A percentile compares a stretch with the other conserved stretches of the same genome.
phyloP scores from a whole-genome alignment of 257 asterid species.

The Buddleja alternifolia region DNA sequence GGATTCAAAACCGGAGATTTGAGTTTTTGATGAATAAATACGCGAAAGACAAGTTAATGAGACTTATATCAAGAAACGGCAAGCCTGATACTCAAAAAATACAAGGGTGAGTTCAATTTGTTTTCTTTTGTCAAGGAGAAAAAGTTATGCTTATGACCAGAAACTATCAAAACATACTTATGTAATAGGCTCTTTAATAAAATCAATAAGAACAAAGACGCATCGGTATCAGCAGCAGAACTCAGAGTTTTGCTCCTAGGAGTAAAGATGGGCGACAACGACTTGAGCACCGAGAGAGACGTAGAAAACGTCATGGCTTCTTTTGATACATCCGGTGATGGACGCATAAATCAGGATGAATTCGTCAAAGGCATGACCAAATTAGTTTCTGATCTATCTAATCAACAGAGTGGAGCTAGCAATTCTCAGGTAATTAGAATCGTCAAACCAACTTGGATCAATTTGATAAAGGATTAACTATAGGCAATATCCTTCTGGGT shows the following conservation, averaged over 20 bases:
- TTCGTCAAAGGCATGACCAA: slow-evolving; percentile 49
- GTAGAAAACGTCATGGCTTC: slow-evolving; percentile 41
- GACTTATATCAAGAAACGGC: slow-evolving; percentile 48
- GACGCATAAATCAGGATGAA: slow-evolving; percentile 45
- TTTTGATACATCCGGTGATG: slow-evolving; percentile 52
- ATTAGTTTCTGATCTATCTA: slow-evolving; percentile 34
- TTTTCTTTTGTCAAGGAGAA: too few species aligned
- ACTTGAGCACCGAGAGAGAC: slow-evolving; percentile 36
- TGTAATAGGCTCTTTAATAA: slow-evolving; percentile 39
- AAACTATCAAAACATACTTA: too few species aligned
- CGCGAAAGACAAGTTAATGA: slow-evolving; percentile 49
- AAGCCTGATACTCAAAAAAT: slow-evolving; percentile 43
- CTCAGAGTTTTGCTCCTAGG: slow-evolving; percentile 49
- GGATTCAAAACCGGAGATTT: slow-evolving; percentile 54
- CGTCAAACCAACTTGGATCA: neutral
- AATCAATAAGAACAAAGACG: slow-evolving; percentile 34
- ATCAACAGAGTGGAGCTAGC: slow-evolving; percentile 13
- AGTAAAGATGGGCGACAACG: slow-evolving; percentile 39
- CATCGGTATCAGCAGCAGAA: slow-evolving; percentile 49
- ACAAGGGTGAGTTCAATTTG: slow-evolving; percentile 37
- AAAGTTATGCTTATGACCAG: too few species aligned
- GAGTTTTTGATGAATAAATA: slow-evolving; percentile 45
- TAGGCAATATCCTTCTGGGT: neutral
- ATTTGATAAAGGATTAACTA: neutral
- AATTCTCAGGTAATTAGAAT: slow-evolving; percentile 37